Conservation (phyloP, 345 rosid species). For the Citrus reticulata region DNA sequence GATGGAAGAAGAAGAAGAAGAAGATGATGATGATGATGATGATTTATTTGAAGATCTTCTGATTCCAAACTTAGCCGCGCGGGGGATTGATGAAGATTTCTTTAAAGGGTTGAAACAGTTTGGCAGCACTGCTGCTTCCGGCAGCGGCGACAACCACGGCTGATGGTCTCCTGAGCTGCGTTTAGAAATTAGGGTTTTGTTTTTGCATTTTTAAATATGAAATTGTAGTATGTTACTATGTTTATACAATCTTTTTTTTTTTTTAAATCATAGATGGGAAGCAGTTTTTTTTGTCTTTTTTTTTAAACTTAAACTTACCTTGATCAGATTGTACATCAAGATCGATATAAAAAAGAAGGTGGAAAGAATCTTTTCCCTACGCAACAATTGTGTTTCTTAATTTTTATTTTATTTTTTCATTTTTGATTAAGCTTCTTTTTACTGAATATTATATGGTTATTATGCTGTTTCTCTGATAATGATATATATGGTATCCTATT, state of each 20-base stretch:
- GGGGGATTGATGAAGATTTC: constrained; percentile 46
- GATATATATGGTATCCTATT: background rate
- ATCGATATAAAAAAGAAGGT: constrained; percentile 11
- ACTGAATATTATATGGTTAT: background rate
- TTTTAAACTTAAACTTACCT: background rate
- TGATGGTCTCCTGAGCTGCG: background rate
- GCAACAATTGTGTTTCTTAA: background rate
- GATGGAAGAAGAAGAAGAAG: background rate
- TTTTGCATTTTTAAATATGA: background rate
- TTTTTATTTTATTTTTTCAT: background rate
- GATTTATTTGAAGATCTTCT: constrained; percentile 32
- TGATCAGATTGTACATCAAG: constrained; percentile 2
- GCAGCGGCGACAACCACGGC: constrained; percentile 21
- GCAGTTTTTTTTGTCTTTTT: background rate
- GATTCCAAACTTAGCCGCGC: constrained; percentile 50
- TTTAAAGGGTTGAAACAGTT: constrained; percentile 33
- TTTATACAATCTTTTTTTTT: background rate
- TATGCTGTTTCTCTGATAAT: background rate
- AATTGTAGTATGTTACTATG: background rate
- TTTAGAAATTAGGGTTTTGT: background rate
- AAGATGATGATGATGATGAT: constrained; percentile 32
- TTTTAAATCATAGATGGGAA: background rate
- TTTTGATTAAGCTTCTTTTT: background rate
- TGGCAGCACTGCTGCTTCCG: constrained; percentile 2
- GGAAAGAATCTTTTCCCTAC: constrained; percentile 21